Base-by-base conservation (phyloP, 805 yeast species). In the Candida jianshihensis region DNA sequence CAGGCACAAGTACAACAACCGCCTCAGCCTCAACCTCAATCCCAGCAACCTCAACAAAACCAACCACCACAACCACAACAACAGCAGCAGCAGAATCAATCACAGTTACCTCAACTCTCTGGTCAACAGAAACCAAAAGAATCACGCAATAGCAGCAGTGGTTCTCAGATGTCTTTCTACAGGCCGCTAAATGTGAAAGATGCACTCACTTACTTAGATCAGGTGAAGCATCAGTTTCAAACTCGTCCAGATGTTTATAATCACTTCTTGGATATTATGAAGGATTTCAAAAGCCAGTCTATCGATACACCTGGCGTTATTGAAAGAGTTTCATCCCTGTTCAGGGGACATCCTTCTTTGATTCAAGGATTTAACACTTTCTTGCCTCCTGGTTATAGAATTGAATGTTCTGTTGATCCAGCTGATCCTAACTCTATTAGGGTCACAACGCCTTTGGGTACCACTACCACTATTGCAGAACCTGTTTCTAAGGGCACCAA, bases 241-340 rank as follows among this genome's bases (percentile, higher is more conserved):
- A 74, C 79, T 46, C 95, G 90, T 62, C 94, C 97, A 0, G 97
- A 89, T 51, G 95, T 92, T 30, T 92, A 92, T 68, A 92, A 92
- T 60, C 88, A 85, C 59, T 92, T 94, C 54, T 70, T 92, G 54
- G 99, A 92, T 57, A 90, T 92, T 46, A 92, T 92, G 99, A 94
- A 94, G 66, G 99, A 94, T 57, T 94, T 92, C 67, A 94, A 94
- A 66, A 81, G 94, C 36, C 97, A 90, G 64, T 77, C 78, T 42
- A 89, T 92, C 51, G 97, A 92, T 59, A 92, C 99, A 0, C 98
- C 97, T 0, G 99, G 97, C 25, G 99, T 92, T 20, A 92, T 92
- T 56, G 96, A 90, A 58, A 71, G 98, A 40, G 98, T 92, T 1
- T 86, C 96, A 0, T 73, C 83, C 2, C 65, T 92, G 38, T 92